Base-by-base conservation (phyloP, 371 early-diverging fungal genomes). In the Mucor lusitanicus region DNA sequence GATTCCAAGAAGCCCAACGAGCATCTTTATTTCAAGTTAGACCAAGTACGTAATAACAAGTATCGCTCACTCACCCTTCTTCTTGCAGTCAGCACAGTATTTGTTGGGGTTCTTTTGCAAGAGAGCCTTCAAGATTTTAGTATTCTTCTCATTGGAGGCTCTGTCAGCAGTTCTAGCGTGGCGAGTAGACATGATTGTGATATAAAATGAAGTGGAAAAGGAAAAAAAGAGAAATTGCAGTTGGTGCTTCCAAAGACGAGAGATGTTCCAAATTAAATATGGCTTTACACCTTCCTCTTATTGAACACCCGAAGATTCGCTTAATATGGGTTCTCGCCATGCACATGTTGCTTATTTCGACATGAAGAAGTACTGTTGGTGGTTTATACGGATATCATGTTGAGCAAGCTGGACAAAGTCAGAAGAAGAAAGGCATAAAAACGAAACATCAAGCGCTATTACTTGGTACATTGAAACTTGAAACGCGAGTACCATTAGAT, bases 1-100 rank as follows among this genome's bases (percentile, higher is more conserved):
- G 75, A 73, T 94, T 94, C 91, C 92, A 94, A 30, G 91, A 91
- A 32, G 93, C 93, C 94, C 94, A 94, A 28, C 94, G 90, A 59
- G 96, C 93, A 85, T 94, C 95, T 92, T 48, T 23, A 27, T 25
- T 23, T 6, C 15, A 25, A 27, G 9, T 44, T 23, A 25, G 19
- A 28, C 40, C 13, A 44, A 60, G 2, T 25, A 28, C 17, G 30
- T 60, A 35, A 55, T 30, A 67, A 3, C 12, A 19, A 23, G 17
- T 39, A 40, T 27, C 13, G 9, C 6, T 21, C n/a, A 15, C 8
- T 59, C 76, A 91, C 93, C 93, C 83, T 91, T 91, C 70, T 89
- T 87, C 57, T 90, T 81, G 80, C 95, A 95, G 73, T 93, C 94
- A 37, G 91, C 93, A 72, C 95, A 95, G 55, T 81, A 82, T 50